phyloP scores from a whole-genome alignment of 2,329 filamentous ascomycete species.

The Monilinia polystroma region DNA sequence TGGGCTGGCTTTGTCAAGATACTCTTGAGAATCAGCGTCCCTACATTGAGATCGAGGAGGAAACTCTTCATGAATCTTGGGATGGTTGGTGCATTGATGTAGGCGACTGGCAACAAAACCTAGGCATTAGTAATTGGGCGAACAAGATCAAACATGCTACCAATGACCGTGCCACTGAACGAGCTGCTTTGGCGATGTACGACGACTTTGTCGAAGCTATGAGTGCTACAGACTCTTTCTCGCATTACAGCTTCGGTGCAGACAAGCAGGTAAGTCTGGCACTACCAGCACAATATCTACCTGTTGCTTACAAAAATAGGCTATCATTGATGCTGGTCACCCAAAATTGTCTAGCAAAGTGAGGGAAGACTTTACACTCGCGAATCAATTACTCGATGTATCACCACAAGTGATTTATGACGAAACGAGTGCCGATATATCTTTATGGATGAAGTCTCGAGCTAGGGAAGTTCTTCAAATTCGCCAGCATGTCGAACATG shows the following conservation, averaged over 20 bases:
- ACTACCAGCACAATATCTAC: neutral
- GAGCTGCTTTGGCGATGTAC: constrained; percentile 49
- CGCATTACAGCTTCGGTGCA: constrained; percentile 32
- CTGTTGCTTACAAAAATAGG: constrained; percentile 28
- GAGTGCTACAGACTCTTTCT: constrained; percentile 64
- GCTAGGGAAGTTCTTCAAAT: constrained; percentile 35
- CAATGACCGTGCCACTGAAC: constrained; percentile 28
- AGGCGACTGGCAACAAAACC: constrained; percentile 53
- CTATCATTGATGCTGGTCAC: constrained; percentile 32
- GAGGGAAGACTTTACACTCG: constrained; percentile 55
- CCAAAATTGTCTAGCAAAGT: constrained; percentile 46
- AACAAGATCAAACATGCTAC: constrained; percentile 32
- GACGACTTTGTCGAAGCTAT: constrained; percentile 57
- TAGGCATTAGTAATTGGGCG: constrained; percentile 45
- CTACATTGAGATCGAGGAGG: constrained; percentile 54
- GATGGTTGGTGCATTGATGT: constrained; percentile 66
- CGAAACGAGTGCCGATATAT: constrained; percentile 31
- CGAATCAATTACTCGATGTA: constrained; percentile 53
- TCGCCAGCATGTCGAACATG: constrained; percentile 31
- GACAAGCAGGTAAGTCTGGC: constrained; percentile 32
- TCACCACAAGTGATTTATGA: constrained; percentile 40
- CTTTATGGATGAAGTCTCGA: constrained; percentile 36
- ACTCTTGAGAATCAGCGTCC: constrained; percentile 44
- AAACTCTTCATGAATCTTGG: constrained; percentile 64
- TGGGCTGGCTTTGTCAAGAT: constrained; percentile 75